A percentile compares a stretch with the other conserved stretches of the same genome.
These are phyloP conservation scores for Didymella glomerata DNA, from an alignment of 2,329 filamentous ascomycete genomes.

Conservation along the genomic window DNA sequence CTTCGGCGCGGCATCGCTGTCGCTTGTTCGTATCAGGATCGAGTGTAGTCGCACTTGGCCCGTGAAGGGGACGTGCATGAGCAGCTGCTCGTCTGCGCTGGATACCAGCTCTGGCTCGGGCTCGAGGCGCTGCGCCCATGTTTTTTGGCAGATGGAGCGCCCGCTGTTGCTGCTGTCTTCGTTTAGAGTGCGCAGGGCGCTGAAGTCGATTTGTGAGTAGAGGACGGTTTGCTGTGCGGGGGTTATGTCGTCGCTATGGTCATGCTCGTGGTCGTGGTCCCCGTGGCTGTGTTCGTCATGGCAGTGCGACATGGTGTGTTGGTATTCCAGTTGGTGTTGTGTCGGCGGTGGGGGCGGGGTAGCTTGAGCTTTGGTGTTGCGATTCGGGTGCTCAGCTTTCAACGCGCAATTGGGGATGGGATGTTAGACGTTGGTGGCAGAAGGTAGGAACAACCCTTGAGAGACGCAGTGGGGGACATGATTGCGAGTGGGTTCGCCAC, in stretches of 20 bases:
- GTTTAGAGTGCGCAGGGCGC: constrained; percentile 83
- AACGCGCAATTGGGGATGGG: not conserved
- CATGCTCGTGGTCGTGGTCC: constrained; percentile 74
- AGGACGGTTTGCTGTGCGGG: constrained; percentile 90
- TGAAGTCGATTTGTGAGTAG: constrained; percentile 92
- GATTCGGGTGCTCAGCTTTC: not conserved
- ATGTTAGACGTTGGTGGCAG: constrained; percentile 6
- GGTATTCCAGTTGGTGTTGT: not conserved
- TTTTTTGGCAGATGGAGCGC: constrained; percentile 82
- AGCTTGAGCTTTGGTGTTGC: not conserved
- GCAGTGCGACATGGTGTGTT: constrained; percentile 41
- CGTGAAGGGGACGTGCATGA: constrained; percentile 92
- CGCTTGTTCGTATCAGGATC: constrained; percentile 82
- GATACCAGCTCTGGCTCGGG: constrained; percentile 79
- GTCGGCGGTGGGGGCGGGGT: too few species aligned
- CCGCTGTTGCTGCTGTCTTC: constrained; percentile 75
- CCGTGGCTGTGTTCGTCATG: constrained; percentile 48
- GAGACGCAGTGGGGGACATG: not conserved
- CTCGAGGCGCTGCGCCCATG: constrained; percentile 82
- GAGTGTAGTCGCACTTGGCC: constrained; percentile 93
- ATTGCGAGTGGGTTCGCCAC: not conserved
- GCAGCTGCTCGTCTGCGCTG: constrained; percentile 90
- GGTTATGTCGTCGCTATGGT: constrained; percentile 91
- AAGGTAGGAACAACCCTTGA: too few species aligned
- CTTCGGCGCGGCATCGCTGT: constrained; percentile 73